Evolutionary conservation across 2,329 filamentous ascomycete genomes (phyloP).

Genomic region (Pseudogymnoascus sp.): DNA sequence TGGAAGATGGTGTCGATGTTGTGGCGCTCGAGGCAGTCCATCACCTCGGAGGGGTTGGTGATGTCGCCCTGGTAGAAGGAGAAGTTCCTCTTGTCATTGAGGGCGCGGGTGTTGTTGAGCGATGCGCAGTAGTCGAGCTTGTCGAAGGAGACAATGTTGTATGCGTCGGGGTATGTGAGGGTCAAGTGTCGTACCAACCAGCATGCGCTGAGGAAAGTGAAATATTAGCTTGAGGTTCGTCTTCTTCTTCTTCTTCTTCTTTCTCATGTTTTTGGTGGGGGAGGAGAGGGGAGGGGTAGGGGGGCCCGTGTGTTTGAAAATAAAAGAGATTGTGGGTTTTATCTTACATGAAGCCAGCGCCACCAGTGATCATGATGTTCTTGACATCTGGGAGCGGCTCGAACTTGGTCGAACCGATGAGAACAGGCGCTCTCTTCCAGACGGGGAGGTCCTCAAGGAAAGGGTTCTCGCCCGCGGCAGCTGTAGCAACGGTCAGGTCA

Average conservation of each 20-base stretch:
- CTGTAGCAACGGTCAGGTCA: neutral
- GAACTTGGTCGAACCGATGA: conserved; percentile 65
- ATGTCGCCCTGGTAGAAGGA: conserved; percentile 75
- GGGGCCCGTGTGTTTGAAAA: neutral
- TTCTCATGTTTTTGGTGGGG: neutral
- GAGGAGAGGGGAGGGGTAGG: neutral
- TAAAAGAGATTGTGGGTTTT: neutral
- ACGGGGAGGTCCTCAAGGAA: conserved; percentile 56
- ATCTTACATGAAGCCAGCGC: conserved; percentile 74
- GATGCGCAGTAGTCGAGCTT: conserved; percentile 80
- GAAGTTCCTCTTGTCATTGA: conserved; percentile 66
- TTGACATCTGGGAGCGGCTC: conserved; percentile 62
- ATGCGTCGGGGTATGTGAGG: conserved; percentile 64
- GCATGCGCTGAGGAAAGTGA: conserved; percentile 52
- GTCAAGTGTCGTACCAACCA: conserved; percentile 77
- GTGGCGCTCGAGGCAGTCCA: conserved; percentile 63
- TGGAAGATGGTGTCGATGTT: conserved; percentile 76
- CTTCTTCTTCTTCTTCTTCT: too few species aligned
- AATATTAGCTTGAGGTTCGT: neutral
- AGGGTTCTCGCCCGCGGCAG: neutral
- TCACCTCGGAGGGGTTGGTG: conserved; percentile 63
- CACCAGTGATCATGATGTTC: conserved; percentile 80
- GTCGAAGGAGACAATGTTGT: conserved; percentile 78
- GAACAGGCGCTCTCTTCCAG: conserved; percentile 66
- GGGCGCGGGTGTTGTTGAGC: conserved; percentile 68